Evolutionary conservation across 805 yeast genomes (phyloP).

Genomic region (Cyberlindnera xishuangbannaensis): DNA sequence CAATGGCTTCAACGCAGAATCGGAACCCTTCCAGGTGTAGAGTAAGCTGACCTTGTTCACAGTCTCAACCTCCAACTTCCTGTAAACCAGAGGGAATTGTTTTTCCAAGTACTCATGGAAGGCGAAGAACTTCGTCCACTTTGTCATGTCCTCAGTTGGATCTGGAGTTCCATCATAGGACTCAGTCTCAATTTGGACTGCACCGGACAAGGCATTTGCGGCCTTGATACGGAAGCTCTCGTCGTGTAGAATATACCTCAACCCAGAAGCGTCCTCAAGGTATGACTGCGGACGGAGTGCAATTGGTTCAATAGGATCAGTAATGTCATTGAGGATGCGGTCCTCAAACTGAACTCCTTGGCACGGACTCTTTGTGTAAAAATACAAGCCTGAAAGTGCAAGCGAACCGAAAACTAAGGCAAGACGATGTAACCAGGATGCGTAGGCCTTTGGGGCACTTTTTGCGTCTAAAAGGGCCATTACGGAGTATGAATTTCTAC

Average conservation of each 20-base stretch:
- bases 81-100: slow-evolving; percentile 51
- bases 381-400: too few relatives aligned
- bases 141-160: slow-evolving; percentile 26
- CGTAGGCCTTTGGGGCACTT: too few relatives aligned
- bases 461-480: too few relatives aligned
- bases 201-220: slow-evolving; percentile 32
- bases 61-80: slow-evolving; percentile 43
- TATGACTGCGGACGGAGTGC: background rate
- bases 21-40: slow-evolving; percentile 57
- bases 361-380: too few relatives aligned
- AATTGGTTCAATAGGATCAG: background rate
- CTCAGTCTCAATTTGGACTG: slow-evolving; percentile 62
- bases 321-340: too few relatives aligned
- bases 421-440: too few relatives aligned
- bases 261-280: slow-evolving; percentile 8
- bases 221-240: slow-evolving; percentile 34
- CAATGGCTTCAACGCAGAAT: slow-evolving; percentile 49
- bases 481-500: too few relatives aligned
- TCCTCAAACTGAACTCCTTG: too few relatives aligned
- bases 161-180: slow-evolving; percentile 45
- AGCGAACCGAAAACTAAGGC: too few relatives aligned
- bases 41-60: slow-evolving; percentile 63
- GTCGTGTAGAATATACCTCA: slow-evolving; percentile 30
- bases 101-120: slow-evolving; percentile 45
- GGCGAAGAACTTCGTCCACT: slow-evolving; percentile 30